Base-by-base conservation (phyloP, 345 rosid genomes). In the Cardamine occulta region DNA sequence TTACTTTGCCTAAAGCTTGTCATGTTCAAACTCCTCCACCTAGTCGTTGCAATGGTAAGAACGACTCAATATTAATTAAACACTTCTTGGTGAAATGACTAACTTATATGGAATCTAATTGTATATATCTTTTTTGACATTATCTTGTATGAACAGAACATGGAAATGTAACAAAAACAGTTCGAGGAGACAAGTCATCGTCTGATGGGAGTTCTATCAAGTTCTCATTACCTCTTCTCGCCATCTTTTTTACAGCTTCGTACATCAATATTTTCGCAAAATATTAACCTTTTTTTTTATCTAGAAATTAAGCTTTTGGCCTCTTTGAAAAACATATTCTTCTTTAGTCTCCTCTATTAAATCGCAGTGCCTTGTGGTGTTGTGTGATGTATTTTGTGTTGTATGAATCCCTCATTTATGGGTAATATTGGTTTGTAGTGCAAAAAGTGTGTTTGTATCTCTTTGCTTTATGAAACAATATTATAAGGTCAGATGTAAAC, bases 1-100 rank as follows among this genome's bases (percentile, higher is more conserved):
- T 87, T 74, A 88, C 87, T 63, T 83, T 94, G 57, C 96, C 97
- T 15, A 77, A 71, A 14, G 88, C 89, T 37, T 94, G 98, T 87
- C 85, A 85, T 12, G 89, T 94, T 74, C 88, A 86, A 78, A 89
- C 98, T 66, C 93, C 93, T 24, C 86, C 97, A 17, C 24, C 40
- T 67, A 88, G 87, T 84, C 56, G 80, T 63, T 91, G 98, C 78
- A 84, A 82, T 4, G 89, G 96, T 90, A 82, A 80, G 80, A 64
- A 9, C 31, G 2, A 59, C 26, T 52, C 53, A 14, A 47, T 47
- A 81, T 79, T 88, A 54, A 82, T 79, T 87, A 54, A 82, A 72
- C 74, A 68, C 73, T 53, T 80, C 89, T 86, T 19, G 96, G 98
- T 90, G 82, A 84, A 63, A 39, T 0, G 34, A 40, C 23, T 51